Evolutionary conservation across 805 yeast genomes (phyloP).

Genomic region (Candida orba): DNA sequence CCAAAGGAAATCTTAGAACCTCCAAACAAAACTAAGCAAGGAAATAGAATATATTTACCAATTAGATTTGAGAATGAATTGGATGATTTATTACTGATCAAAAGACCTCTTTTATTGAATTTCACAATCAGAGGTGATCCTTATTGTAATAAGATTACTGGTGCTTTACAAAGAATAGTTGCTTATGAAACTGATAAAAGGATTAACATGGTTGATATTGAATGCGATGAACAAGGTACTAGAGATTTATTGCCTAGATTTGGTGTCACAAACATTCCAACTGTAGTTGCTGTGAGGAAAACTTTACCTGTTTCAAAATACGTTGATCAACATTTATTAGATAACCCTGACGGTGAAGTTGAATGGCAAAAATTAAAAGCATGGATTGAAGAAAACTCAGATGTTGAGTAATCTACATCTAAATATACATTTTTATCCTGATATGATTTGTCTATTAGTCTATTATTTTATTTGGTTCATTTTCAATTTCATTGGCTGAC

Average conservation of each 20-base stretch:
- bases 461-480: too few species aligned
- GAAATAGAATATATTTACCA: constrained; percentile 42
- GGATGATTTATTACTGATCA: constrained; percentile 40
- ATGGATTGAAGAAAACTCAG: constrained; percentile 38
- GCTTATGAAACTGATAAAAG: constrained; percentile 40
- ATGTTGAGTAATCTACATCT: constrained; percentile 16
- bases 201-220: constrained; percentile 63
- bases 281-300: constrained; percentile 57
- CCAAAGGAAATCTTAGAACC: constrained; percentile 32
- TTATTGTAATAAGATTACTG: constrained; percentile 54
- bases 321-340: constrained; percentile 17
- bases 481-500: constrained; percentile 28
- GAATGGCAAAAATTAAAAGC: constrained; percentile 36
- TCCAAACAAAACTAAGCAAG: constrained; percentile 26
- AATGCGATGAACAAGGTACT: constrained; percentile 60
- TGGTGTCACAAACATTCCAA: constrained; percentile 51
- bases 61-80: constrained; percentile 54
- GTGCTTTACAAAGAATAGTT: constrained; percentile 48
- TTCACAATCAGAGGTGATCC: constrained; percentile 65
- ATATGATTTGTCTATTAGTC: too few species aligned
- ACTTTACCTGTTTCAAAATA: constrained; percentile 48
- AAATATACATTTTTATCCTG: not conserved
- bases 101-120: constrained; percentile 60
- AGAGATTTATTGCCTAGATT: constrained; percentile 52
- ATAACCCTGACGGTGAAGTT: constrained; percentile 28